These are phyloP conservation scores for Colletotrichum orbiculare DNA, from an alignment of 2,329 filamentous ascomycete species.

Conservation along the genomic window DNA sequence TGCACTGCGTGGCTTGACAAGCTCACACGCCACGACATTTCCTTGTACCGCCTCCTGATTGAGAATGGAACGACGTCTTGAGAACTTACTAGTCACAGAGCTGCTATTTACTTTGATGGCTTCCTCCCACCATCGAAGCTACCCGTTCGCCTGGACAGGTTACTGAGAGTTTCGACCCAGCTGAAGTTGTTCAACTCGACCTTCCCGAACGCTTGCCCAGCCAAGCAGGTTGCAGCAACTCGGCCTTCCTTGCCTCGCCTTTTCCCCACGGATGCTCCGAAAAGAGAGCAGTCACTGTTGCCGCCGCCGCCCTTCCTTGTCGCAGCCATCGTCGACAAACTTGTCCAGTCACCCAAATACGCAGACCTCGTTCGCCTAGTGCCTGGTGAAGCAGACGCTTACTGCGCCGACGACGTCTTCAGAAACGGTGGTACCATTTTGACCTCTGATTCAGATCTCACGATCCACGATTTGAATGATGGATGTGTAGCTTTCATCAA, in stretches of 20 bases:
- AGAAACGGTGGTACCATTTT: conserved; percentile 68
- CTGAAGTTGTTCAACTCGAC: conserved; percentile 60
- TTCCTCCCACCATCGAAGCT: conserved; percentile 77
- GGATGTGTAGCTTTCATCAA: conserved; percentile 76
- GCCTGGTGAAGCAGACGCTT: conserved; percentile 86
- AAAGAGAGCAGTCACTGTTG: conserved; percentile 52
- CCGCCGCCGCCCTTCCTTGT: conserved; percentile 77
- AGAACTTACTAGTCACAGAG: conserved; percentile 51
- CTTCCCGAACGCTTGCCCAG: conserved; percentile 42
- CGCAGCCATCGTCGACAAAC: conserved; percentile 77
- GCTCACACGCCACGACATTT: conserved; percentile 65
- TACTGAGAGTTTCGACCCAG: conserved; percentile 66
- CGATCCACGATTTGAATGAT: conserved; percentile 77
- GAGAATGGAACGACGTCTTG: not conserved
- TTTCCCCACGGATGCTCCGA: conserved; percentile 41
- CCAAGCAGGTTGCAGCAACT: conserved; percentile 38
- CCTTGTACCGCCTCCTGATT: conserved; percentile 63
- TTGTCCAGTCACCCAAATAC: conserved; percentile 61
- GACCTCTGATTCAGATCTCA: conserved; percentile 88
- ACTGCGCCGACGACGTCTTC: conserved; percentile 76
- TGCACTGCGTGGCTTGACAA: conserved; percentile 72
- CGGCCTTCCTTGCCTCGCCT: conserved; percentile 31
- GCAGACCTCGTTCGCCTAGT: conserved; percentile 66
- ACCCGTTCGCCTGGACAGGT: conserved; percentile 68
- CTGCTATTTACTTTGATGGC: conserved; percentile 87